Base-by-base conservation (phyloP, 2,329 filamentous ascomycete species). In the Beauveria australis region DNA sequence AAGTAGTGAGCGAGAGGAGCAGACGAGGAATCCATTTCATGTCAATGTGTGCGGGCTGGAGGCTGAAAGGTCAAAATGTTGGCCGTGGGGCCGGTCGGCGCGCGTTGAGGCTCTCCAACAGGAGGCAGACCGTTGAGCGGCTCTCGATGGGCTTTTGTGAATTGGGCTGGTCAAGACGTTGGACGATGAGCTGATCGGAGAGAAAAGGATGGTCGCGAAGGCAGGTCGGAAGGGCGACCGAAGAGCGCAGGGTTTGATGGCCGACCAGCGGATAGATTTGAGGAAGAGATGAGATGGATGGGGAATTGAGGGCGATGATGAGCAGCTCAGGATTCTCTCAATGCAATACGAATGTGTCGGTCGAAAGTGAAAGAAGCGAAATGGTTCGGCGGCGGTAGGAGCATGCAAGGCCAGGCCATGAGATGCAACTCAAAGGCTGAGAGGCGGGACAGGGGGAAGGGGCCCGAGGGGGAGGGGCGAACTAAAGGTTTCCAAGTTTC, bases 1-100 rank as follows among this genome's bases (percentile, higher is more conserved):
- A 89, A 89, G 76, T 89, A 89, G 73, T 89, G 86, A 73, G 86
- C 86, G 72, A 89, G 79, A 70, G 86, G 86, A 65, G 80, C 80
- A 64, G 84, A 85, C 62, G 83, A 79, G 75, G 73, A 77, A 70
- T 84, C 82, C 82, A 85, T 85, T 76, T 75, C 79, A 76, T 75
- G 72, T 74, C 74, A 75, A 33, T 69, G 66, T 66, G 37, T 22
- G 59, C 47, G 26, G 46, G 53, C 9, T 18, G 30, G 10, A 43
- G 46, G 55, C 18, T 28, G 46, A 18, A 40, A 8, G 26, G 46
- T 1, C 5, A 53, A 53, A 49, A n/a, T 5, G 4, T 43, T 26
- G 56, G 56, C 56, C 56, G 56, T 24, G 53, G 9, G 56, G 56
- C 56, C 48, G 28, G n/a, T 24, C 24, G 47, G 48, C 47, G 48